Percentiles rank a stretch among this genome's conserved stretches.
phyloP scores from a whole-genome alignment of 2,329 filamentous ascomycete genomes.

The Monilinia fructigena region DNA sequence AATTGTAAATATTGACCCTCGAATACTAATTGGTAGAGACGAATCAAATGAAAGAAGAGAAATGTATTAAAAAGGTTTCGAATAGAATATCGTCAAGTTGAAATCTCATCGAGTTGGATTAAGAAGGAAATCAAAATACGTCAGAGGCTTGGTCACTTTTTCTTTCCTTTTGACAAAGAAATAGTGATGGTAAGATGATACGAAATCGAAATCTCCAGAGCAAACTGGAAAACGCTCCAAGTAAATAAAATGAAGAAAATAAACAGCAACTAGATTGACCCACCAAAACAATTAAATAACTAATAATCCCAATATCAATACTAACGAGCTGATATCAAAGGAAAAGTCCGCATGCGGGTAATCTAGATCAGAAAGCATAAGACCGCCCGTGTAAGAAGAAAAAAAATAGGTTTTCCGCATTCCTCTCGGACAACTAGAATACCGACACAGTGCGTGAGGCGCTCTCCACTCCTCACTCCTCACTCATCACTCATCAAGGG shows the following conservation, averaged over 20 bases:
- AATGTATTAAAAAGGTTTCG: background rate
- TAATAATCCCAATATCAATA: background rate
- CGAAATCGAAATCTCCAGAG: background rate
- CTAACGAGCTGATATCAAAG: constrained; percentile 1
- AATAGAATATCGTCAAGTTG: background rate
- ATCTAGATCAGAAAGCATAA: background rate
- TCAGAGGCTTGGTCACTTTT: background rate
- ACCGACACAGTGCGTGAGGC: constrained; percentile 7
- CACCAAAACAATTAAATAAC: constrained; percentile 1
- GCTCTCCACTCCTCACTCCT: too few relatives aligned
- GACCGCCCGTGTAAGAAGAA: background rate
- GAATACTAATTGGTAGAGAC: background rate
- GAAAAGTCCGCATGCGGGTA: background rate
- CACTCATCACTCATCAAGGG: too few relatives aligned
- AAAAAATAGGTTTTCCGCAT: constrained; percentile 1
- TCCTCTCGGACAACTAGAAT: constrained; percentile 15
- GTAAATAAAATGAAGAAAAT: background rate
- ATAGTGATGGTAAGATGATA: background rate
- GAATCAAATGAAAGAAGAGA: background rate
- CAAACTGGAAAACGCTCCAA: background rate
- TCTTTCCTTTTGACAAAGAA: background rate
- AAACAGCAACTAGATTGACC: background rate
- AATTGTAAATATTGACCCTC: background rate
- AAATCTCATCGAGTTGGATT: background rate
- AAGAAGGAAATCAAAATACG: background rate